These are phyloP conservation scores for Sinapis alba DNA, from an alignment of 441 rosid genomes.

Conservation along the genomic window DNA sequence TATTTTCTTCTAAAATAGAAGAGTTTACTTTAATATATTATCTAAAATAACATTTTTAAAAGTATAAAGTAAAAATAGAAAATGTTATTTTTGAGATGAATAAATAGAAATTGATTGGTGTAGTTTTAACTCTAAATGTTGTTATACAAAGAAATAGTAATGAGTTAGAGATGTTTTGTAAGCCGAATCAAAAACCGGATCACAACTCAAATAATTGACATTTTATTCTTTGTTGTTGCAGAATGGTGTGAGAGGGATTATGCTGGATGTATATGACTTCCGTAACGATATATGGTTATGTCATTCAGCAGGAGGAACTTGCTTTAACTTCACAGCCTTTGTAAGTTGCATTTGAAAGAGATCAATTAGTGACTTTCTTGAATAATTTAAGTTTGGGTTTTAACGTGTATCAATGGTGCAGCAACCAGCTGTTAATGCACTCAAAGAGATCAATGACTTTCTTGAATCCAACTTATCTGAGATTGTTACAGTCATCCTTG, in stretches of 20 bases:
- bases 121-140: not conserved
- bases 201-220: not conserved
- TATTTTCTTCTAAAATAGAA: no score
- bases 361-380: not conserved
- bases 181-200: not conserved
- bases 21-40: not conserved
- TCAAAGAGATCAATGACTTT: slow-evolving; percentile 72
- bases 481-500: slow-evolving; percentile 87
- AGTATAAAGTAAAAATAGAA: not conserved
- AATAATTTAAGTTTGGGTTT: not conserved
- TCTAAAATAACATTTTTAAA: not conserved
- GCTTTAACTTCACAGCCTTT: slow-evolving; percentile 79
- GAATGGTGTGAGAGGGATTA: slow-evolving; percentile 62
- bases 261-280: slow-evolving; percentile 75
- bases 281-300: not conserved
- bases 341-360: slow-evolving; percentile 52
- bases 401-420: slow-evolving; percentile 27
- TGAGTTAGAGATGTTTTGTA: not conserved
- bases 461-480: slow-evolving; percentile 73
- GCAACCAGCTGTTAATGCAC: slow-evolving; percentile 86
- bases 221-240: not conserved
- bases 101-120: not conserved
- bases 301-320: slow-evolving; percentile 47
- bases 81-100: not conserved
- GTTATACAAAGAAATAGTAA: not conserved